Conservation (phyloP, 495 filamentous ascomycete species). For the Penicillium coprophilum region DNA sequence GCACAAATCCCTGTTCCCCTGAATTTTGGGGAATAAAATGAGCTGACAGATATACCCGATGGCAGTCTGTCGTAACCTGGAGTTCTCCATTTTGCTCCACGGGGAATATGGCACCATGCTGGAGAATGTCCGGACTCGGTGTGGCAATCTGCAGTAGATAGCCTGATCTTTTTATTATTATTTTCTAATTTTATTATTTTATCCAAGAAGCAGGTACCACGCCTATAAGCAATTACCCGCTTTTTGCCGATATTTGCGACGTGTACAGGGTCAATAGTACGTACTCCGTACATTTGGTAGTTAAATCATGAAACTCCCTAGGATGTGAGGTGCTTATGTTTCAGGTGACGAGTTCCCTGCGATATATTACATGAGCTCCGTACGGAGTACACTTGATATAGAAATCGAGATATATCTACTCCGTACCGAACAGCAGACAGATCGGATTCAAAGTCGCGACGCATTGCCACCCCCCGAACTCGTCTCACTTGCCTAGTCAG, state of each 20-base stretch:
- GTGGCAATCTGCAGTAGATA: slow-evolving; percentile 2
- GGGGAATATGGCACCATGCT: slow-evolving; percentile 9
- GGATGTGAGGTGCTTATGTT: background rate
- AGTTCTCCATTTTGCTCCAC: slow-evolving; percentile 12
- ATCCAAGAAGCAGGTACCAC: slow-evolving; percentile 22
- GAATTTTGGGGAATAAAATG: background rate
- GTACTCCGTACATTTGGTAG: background rate
- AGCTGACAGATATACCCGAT: background rate
- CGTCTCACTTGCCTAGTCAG: slow-evolving; percentile 1
- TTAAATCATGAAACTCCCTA: slow-evolving; percentile 2
- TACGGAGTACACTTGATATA: background rate
- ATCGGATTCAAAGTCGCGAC: background rate
- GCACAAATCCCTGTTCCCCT: slow-evolving; percentile 5
- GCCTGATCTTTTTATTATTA: background rate
- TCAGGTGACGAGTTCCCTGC: background rate
- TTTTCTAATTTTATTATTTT: background rate
- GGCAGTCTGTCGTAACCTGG: background rate
- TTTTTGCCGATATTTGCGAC: slow-evolving; percentile 23
- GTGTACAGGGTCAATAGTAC: background rate
- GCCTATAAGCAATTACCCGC: slow-evolving; percentile 21
- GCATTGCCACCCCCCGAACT: background rate
- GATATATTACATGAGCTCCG: no score
- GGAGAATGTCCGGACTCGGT: slow-evolving; percentile 4
- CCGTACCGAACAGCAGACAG: background rate
- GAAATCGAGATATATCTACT: background rate